Evolutionary conservation across 2,329 filamentous ascomycete species (phyloP).

Genomic region (Aspergillus fumigatiaffinis): DNA sequence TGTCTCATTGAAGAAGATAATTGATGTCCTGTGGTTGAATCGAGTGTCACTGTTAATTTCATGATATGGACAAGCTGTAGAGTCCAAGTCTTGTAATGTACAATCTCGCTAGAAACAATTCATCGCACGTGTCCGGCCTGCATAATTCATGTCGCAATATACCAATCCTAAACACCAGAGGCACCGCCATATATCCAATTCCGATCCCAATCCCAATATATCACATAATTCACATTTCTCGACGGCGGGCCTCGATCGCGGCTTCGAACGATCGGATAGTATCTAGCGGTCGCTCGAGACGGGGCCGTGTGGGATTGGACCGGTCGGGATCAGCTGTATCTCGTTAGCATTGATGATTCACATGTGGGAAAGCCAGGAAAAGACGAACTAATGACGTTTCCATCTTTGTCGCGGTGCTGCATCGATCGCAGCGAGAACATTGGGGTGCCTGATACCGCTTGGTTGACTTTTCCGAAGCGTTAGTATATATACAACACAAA

Average conservation of each 20-base stretch:
- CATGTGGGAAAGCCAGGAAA: neutral
- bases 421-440: slow-evolving; percentile 68
- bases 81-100: neutral
- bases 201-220: neutral
- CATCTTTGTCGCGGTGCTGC: slow-evolving; percentile 70
- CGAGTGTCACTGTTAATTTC: neutral
- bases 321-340: slow-evolving; percentile 77
- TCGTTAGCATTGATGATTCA: slow-evolving; percentile 9
- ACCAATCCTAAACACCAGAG: slow-evolving; percentile 9
- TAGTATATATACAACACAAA: neutral
- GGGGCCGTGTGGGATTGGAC: slow-evolving; percentile 82
- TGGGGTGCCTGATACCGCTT: slow-evolving; percentile 9
- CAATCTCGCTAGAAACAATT: neutral
- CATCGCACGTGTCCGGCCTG: slow-evolving; percentile 3
- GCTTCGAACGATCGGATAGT: slow-evolving; percentile 89
- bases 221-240: slow-evolving; percentile 43
- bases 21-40: neutral
- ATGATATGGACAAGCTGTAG: neutral
- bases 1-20: neutral
- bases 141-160: neutral
- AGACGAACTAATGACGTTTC: slow-evolving; percentile 69
- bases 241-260: slow-evolving; percentile 65
- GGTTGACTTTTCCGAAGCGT: neutral
- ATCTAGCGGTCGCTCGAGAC: slow-evolving; percentile 84
- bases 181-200: neutral